A percentile compares a stretch with the other conserved stretches of the same genome.
Conservation (phyloP, 1,139 yeast genomes). For the Kodamaea ohmeri region DNA sequence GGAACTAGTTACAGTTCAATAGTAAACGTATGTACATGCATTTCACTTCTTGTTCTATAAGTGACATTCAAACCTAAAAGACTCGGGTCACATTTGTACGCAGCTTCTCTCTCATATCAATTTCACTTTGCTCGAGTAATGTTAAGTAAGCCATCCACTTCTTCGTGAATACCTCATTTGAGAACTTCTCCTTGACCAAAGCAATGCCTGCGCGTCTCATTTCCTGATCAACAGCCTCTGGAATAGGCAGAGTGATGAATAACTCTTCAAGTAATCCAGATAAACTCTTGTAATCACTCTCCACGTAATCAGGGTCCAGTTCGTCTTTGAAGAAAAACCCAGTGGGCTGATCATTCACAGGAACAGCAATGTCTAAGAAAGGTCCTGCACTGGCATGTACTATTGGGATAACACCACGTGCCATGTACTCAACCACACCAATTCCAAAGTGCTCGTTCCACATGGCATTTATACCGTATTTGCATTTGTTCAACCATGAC, state of each 20-base stretch:
- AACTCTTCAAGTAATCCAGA: slow-evolving; percentile 35
- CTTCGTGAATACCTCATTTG: slow-evolving; percentile 58
- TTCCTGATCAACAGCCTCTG: slow-evolving; percentile 32
- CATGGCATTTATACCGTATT: slow-evolving; percentile 91
- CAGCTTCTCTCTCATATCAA: slow-evolving; percentile 31
- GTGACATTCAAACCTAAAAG: slow-evolving; percentile 2
- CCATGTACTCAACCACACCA: slow-evolving; percentile 91
- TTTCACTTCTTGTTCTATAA: neutral
- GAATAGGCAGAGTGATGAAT: slow-evolving; percentile 36
- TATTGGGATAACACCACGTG: slow-evolving; percentile 82
- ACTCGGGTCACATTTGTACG: slow-evolving; percentile 41
- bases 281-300: slow-evolving; percentile 37
- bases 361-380: slow-evolving; percentile 68
- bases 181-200: slow-evolving; percentile 59
- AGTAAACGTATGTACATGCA: no score
- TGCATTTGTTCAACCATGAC: slow-evolving; percentile 52
- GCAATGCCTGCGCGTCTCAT: slow-evolving; percentile 54
- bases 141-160: slow-evolving; percentile 55
- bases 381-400: slow-evolving; percentile 98
- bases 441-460: slow-evolving; percentile 99
- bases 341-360: slow-evolving; percentile 27
- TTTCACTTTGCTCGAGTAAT: slow-evolving; percentile 39
- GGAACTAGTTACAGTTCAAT: no score
- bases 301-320: slow-evolving; percentile 57
- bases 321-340: slow-evolving; percentile 71